phyloP scores from a whole-genome alignment of 1,139 yeast genomes.

The Eremothecium coryli region DNA sequence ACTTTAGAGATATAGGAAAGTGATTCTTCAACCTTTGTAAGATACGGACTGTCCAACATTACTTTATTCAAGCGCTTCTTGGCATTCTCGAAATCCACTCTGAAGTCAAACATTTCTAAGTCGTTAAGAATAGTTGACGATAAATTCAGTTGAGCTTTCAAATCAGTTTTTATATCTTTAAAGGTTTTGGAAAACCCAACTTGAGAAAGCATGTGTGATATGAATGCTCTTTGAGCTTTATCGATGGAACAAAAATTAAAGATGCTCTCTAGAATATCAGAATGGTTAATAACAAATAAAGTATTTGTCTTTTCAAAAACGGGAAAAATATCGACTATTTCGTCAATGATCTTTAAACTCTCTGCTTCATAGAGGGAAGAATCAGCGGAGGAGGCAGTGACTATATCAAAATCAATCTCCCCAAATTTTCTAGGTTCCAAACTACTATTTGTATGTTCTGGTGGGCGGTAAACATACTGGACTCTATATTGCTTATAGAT shows the following conservation, averaged over 20 bases:
- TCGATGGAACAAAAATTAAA: slow-evolving; percentile 72
- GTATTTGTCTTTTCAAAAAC: slow-evolving; percentile 50
- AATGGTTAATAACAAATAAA: slow-evolving; percentile 62
- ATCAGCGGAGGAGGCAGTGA: slow-evolving; percentile 42
- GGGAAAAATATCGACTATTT: slow-evolving; percentile 54
- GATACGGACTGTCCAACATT: slow-evolving; percentile 66
- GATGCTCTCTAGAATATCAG: slow-evolving; percentile 64
- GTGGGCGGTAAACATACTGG: slow-evolving; percentile 74
- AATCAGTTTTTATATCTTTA: slow-evolving; percentile 53
- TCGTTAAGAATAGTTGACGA: slow-evolving; percentile 79
- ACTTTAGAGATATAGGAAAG: slow-evolving; percentile 52
- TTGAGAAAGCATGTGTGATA: slow-evolving; percentile 64
- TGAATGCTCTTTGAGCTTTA: slow-evolving; percentile 57
- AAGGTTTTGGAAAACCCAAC: slow-evolving; percentile 61
- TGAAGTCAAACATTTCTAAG: slow-evolving; percentile 68
- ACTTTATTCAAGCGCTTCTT: slow-evolving; percentile 52
- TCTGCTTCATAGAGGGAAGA: slow-evolving; percentile 71
- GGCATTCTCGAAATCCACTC: slow-evolving; percentile 56
- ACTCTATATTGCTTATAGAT: slow-evolving; percentile 53
- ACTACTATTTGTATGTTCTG: slow-evolving; percentile 40
- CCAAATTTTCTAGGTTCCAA: slow-evolving; percentile 72
- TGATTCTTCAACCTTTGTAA: slow-evolving; percentile 53
- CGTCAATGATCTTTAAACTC: slow-evolving; percentile 71
- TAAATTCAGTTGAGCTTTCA: slow-evolving; percentile 63
- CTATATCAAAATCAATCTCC: slow-evolving; percentile 80